Percentiles rank a stretch among this genome's conserved stretches.
phyloP scores from a whole-genome alignment of 805 yeast genomes.

The Candida vartiovaarae region DNA sequence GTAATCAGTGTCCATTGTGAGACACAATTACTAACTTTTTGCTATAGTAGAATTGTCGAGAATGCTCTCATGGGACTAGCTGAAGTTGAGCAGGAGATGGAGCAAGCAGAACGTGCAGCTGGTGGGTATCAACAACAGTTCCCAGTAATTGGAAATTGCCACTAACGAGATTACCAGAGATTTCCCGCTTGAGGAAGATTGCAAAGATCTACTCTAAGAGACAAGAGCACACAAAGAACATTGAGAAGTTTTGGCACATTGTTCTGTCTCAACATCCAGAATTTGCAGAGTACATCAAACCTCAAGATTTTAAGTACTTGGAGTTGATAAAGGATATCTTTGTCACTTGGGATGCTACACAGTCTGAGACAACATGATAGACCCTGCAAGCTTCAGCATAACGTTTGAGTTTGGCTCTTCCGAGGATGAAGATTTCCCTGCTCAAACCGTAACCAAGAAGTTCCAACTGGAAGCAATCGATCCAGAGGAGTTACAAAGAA shows the following conservation, averaged over 20 bases:
- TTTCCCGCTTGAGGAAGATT: slow-evolving; percentile 44
- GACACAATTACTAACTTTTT: too few relatives aligned
- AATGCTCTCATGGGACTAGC: slow-evolving; percentile 44
- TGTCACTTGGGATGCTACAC: slow-evolving; percentile 42
- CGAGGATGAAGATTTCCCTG: slow-evolving; percentile 37
- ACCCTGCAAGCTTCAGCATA: slow-evolving; percentile 53
- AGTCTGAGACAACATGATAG: slow-evolving; percentile 26
- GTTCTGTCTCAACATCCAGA: slow-evolving; percentile 81
- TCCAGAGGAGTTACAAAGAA: slow-evolving; percentile 9
- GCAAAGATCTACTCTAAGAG: slow-evolving; percentile 54
- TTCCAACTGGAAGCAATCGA: slow-evolving; percentile 37
- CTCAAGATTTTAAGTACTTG: slow-evolving; percentile 69
- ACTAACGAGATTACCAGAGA: slow-evolving; percentile 23
- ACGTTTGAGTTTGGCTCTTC: slow-evolving; percentile 48
- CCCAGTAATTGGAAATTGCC: not conserved
- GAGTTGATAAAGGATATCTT: slow-evolving; percentile 60
- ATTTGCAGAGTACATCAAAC: slow-evolving; percentile 70
- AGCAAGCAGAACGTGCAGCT: slow-evolving; percentile 51
- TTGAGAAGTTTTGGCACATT: slow-evolving; percentile 83
- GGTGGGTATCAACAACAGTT: slow-evolving; percentile 22
- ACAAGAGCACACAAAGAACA: slow-evolving; percentile 39
- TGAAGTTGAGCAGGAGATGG: slow-evolving; percentile 51
- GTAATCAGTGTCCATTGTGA: too few relatives aligned
- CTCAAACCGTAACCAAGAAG: slow-evolving; percentile 52
- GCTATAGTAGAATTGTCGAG: slow-evolving; percentile 20